Conservation (phyloP, 768 basidiomycete genomes). For the Leccinum rimulosum region DNA sequence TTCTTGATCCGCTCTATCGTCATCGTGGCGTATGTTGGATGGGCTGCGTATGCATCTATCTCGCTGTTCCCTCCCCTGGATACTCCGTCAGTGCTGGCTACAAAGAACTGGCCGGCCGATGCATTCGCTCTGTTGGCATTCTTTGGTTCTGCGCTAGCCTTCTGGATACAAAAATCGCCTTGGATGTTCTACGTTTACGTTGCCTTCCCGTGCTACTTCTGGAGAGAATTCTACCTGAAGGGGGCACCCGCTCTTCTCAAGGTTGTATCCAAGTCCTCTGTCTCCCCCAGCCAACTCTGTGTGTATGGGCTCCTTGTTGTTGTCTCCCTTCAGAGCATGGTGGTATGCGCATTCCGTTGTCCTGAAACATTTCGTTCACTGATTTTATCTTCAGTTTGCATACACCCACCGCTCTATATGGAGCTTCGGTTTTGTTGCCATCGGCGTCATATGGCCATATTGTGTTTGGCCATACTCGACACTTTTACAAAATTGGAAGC, state of each 20-base stretch:
- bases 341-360: conserved; percentile 45
- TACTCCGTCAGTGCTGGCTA: background rate
- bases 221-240: conserved; percentile 50
- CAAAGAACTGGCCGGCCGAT: conserved; percentile 12
- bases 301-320: conserved; percentile 36
- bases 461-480: conserved; percentile 43
- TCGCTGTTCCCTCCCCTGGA: conserved; percentile 50
- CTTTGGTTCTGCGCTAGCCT: conserved; percentile 44
- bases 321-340: conserved; percentile 61
- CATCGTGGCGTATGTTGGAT: conserved; percentile 69
- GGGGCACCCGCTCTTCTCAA: conserved; percentile 20
- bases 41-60: conserved; percentile 66
- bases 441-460: conserved; percentile 67
- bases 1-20: conserved; percentile 69
- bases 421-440: conserved; percentile 60
- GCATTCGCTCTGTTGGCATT: conserved; percentile 30
- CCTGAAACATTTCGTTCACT: background rate
- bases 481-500: conserved; percentile 23
- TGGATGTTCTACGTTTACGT: conserved; percentile 76
- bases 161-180: conserved; percentile 63
- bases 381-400: conserved; percentile 44
- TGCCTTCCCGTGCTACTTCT: conserved; percentile 75
- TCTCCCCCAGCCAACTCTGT: conserved; percentile 22
- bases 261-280: conserved; percentile 19
- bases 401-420: conserved; percentile 72